These are phyloP conservation scores for Boletus edulis DNA, from an alignment of 768 basidiomycete species.

Conservation along the genomic window DNA sequence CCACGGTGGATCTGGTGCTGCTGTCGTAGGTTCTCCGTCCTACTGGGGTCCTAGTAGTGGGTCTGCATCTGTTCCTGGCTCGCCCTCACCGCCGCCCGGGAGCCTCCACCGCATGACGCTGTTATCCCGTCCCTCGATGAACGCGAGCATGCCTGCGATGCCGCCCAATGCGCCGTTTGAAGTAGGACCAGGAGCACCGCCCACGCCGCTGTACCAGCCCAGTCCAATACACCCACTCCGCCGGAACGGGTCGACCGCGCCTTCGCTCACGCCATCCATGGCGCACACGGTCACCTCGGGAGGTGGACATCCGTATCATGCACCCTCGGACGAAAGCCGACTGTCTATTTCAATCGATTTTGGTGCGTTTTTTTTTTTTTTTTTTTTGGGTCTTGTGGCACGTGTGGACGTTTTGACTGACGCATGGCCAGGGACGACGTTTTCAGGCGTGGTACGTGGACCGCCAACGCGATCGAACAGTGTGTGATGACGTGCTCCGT, in stretches of 20 bases:
- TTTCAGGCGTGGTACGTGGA: conserved; percentile 76
- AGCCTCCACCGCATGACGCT: conserved; percentile 1
- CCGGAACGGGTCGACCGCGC: conserved; percentile 22
- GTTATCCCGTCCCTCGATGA: neutral
- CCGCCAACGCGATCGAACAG: too few relatives aligned
- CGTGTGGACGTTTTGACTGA: neutral
- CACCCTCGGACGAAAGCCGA: conserved; percentile 61
- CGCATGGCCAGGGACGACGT: conserved; percentile 65
- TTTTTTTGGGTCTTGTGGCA: neutral
- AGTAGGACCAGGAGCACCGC: neutral
- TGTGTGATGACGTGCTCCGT: too few relatives aligned
- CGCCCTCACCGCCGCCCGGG: conserved; percentile 35
- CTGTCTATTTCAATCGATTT: conserved; percentile 84
- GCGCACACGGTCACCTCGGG: neutral
- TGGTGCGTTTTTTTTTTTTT: conserved; percentile 46
- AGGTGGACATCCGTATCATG: neutral
- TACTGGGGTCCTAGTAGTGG: too few relatives aligned
- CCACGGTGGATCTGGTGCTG: conserved; percentile 23
- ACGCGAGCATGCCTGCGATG: neutral
- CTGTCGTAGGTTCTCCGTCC: too few relatives aligned
- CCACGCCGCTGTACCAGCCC: conserved; percentile 27
- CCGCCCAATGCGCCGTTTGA: neutral
- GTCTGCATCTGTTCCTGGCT: conserved; percentile 17
- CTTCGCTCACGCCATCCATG: conserved; percentile 12
- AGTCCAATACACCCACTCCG: conserved; percentile 24